Base-by-base conservation (phyloP, 192 early-diverging fungal species). In the Oehlia diaphana region DNA sequence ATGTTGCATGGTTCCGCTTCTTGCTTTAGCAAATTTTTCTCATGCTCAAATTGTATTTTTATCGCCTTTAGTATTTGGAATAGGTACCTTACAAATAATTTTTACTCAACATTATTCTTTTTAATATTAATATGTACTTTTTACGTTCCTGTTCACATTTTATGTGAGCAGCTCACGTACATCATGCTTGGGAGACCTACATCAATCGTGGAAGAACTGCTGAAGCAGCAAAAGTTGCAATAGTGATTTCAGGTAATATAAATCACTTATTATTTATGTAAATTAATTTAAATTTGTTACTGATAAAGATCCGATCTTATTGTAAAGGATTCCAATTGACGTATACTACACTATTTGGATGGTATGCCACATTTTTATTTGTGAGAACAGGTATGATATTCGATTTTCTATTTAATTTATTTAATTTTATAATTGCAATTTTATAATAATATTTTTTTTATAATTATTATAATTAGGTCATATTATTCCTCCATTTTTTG, bases 271-370 rank as follows among this genome's bases (percentile, higher is more conserved):
- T 31, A 31, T 31, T 33, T 61, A 50, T 53, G 23, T 71, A 79
- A 77, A 73, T 63, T 44, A 14, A 76, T 28, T 19, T 58, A 23
- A 26, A 63, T 49, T 75, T 37, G 4, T 62, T 62, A 62, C 5
- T 33, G 3, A 19, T 63, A 47, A 21, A 65, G 1, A 81, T 42
- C 9, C 39, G 21, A 4, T 42, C 39, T 42, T 42, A 42, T 42
- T 0, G 12, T 28, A 53, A 67, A 86, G 88, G 79, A 0, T 92
- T 92, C 62, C 93, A 95, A 72, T 89, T 96, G 63, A 44, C 74
- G 0, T 96, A 94, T 81, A 96, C 93, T 2, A 92, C 88, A 5
- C 23, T 95, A 6, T 96, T 95, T 86, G 94, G 94, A 23, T 94
- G 92, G 92, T 93, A 90, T 86, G 90, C 89, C 12, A 89, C 89